phyloP scores from a whole-genome alignment of 768 basidiomycete species.

The Leccinum disarticulatum region DNA sequence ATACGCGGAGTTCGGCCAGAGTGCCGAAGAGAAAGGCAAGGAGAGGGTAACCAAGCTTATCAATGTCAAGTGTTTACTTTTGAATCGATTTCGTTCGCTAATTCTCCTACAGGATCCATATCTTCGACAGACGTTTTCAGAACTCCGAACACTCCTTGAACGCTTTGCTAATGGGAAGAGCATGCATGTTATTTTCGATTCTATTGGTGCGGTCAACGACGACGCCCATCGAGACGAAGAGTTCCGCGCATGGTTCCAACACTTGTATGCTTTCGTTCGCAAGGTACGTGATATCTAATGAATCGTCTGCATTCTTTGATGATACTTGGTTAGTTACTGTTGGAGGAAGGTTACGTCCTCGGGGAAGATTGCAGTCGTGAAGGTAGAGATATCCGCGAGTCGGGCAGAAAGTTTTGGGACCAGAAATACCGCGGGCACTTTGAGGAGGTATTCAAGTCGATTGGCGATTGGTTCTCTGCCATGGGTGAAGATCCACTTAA shows the following conservation, averaged over 20 bases:
- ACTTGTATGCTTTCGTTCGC: conserved; percentile 62
- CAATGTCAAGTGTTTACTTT: conserved; percentile 2
- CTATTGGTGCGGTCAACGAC: conserved; percentile 67
- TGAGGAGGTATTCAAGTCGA: conserved; percentile 70
- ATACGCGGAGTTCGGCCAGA: conserved; percentile 55
- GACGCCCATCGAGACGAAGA: conserved; percentile 75
- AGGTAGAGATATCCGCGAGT: conserved; percentile 61
- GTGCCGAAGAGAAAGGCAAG: conserved; percentile 35
- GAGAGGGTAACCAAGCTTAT: conserved; percentile 23
- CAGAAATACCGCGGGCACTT: conserved; percentile 73
- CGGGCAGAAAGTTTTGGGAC: conserved; percentile 77
- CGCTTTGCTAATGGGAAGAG: conserved; percentile 81
- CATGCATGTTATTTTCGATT: conserved; percentile 66
- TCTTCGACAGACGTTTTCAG: conserved; percentile 54
- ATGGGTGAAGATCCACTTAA: conserved; percentile 87
- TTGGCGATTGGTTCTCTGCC: conserved; percentile 78
- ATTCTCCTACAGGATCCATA: conserved; percentile 44
- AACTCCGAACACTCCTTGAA: conserved; percentile 82
- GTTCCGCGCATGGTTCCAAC: conserved; percentile 70
- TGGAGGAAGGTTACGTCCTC: conserved; percentile 86
- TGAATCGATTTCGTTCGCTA: conserved; percentile 13
- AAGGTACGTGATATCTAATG: conserved; percentile 41
- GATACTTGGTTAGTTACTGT: conserved; percentile 48
- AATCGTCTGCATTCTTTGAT: not conserved
- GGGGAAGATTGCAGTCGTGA: conserved; percentile 70